These are phyloP conservation scores for Narthecium ossifragum DNA, from an alignment of 106 monocot species.

Conservation along the genomic window DNA sequence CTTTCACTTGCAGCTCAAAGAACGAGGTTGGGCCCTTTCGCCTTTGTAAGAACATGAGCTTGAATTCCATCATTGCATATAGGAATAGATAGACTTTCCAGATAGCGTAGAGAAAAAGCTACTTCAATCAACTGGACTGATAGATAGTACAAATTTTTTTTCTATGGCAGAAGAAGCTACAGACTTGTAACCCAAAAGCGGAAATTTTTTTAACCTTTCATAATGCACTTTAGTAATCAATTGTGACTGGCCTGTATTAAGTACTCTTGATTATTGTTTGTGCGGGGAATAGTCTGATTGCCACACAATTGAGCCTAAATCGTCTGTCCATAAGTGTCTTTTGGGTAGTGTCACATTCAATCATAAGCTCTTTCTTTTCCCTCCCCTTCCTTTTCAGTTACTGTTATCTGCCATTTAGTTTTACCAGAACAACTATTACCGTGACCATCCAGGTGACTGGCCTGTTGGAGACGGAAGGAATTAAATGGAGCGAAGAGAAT, in stretches of 20 bases:
- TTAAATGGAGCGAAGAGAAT: conserved; percentile 79
- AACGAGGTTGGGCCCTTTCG: neutral
- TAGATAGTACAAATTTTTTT: neutral
- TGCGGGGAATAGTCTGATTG: too few species aligned
- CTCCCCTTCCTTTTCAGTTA: neutral
- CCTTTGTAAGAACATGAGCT: too few species aligned
- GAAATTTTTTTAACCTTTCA: too few species aligned
- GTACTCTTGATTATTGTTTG: too few species aligned
- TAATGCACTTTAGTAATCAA: too few species aligned
- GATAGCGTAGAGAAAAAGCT: neutral
- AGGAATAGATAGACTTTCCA: too few species aligned
- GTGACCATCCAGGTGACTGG: conserved; percentile 42
- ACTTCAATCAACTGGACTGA: neutral
- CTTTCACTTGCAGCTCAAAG: neutral
- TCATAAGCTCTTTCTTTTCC: neutral
- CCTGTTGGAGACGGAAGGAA: conserved; percentile 55
- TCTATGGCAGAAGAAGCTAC: too few species aligned
- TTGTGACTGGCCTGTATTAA: too few species aligned
- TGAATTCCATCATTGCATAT: too few species aligned
- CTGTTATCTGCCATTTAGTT: neutral
- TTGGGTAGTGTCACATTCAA: neutral
- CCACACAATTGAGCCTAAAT: too few species aligned
- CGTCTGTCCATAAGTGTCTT: neutral
- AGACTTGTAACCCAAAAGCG: too few species aligned
- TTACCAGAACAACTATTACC: neutral